phyloP scores from a whole-genome alignment of 202 grass and related monocot genomes.

The Carex sylvatica region DNA sequence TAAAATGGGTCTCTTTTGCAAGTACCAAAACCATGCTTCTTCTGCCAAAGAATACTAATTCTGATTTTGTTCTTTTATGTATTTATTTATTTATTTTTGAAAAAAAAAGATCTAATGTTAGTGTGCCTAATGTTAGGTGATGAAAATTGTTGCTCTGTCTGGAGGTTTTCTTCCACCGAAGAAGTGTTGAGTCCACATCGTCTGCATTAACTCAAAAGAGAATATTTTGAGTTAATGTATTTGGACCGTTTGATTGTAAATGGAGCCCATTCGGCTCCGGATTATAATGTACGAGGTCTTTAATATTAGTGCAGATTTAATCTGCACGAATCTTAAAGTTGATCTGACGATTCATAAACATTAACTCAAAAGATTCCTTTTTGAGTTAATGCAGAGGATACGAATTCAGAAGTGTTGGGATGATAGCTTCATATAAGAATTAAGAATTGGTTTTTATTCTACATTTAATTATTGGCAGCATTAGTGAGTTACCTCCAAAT shows the following conservation, averaged over 20 bases:
- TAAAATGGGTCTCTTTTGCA: background rate
- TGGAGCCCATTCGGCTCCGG: no score
- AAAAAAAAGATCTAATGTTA: background rate
- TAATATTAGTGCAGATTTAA: no score
- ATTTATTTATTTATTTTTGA: slow-evolving; percentile 1
- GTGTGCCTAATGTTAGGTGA: slow-evolving; percentile 41
- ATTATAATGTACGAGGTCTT: no score
- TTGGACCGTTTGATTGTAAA: no score
- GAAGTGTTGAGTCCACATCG: no score
- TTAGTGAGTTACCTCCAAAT: background rate
- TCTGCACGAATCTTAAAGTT: no score
- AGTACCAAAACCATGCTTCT: background rate
- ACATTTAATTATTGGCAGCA: background rate
- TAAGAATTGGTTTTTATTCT: background rate
- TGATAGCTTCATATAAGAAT: background rate
- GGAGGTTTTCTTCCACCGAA: slow-evolving; percentile 55
- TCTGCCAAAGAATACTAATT: background rate
- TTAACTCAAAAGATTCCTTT: no score
- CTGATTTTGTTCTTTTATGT: slow-evolving; percentile 8
- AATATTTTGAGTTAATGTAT: no score
- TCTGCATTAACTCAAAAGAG: no score
- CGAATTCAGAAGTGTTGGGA: slow-evolving; percentile 28
- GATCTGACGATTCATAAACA: no score
- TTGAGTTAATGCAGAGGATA: no score
- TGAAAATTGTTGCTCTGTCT: slow-evolving; percentile 79